A percentile compares a stretch with the other conserved stretches of the same genome.
Conservation (phyloP, 163 green algal species). For the Volvox carteri region DNA sequence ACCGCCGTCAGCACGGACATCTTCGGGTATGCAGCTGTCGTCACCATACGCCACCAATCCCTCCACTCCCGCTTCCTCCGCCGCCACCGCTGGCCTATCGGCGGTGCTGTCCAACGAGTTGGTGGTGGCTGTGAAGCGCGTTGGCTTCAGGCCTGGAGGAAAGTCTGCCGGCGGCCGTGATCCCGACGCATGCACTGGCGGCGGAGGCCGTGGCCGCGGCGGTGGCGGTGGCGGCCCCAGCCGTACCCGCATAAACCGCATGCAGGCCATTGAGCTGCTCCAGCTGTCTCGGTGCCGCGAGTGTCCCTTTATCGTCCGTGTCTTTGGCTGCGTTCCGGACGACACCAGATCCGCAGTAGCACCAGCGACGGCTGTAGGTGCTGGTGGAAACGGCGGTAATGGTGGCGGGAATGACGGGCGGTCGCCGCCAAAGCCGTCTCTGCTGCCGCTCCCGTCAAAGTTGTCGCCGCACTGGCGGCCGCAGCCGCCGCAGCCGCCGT, state of each 20-base stretch:
- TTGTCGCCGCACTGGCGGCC: neutral
- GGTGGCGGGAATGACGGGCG: neutral
- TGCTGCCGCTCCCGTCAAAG: neutral
- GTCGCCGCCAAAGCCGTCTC: neutral
- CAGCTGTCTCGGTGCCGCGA: constrained; percentile 44
- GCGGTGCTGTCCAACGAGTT: constrained; percentile 29
- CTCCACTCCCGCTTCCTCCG: neutral
- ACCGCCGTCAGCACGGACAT: neutral
- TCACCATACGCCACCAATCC: neutral
- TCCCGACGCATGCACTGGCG: neutral
- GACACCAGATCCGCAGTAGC: neutral
- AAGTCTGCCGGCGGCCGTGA: neutral
- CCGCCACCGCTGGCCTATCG: neutral
- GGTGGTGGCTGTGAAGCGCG: constrained; percentile 42
- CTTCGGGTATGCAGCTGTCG: no score
- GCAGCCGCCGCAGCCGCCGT: neutral
- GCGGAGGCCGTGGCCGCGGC: neutral
- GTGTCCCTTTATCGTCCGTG: constrained; percentile 52
- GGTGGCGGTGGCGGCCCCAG: constrained; percentile 20
- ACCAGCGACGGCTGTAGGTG: neutral
- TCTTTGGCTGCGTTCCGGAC: constrained; percentile 46
- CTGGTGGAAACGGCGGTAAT: neutral
- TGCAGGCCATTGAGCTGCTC: constrained; percentile 54
- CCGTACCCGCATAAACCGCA: constrained; percentile 19
- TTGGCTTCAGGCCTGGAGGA: constrained; percentile 5